Evolutionary conservation across 208 protist genomes (phyloP).

Genomic region (Giardia duodenalis): DNA sequence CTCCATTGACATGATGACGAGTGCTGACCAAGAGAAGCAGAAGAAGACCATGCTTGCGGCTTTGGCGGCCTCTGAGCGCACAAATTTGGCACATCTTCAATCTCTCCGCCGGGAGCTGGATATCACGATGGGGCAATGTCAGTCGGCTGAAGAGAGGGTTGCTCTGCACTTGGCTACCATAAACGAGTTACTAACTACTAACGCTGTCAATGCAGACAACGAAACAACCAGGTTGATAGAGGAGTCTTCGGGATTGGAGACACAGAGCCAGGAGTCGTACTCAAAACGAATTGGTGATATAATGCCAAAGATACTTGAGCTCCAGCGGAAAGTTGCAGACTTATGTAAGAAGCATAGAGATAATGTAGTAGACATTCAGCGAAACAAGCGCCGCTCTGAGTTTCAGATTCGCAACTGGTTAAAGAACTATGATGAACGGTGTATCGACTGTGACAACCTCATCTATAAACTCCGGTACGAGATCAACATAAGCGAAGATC

Average conservation of each 20-base stretch:
- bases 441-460: neutral
- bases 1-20: neutral
- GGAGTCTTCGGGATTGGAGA: neutral
- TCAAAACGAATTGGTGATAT: neutral
- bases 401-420: neutral
- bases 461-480: neutral
- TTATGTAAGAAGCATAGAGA: neutral
- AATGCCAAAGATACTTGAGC: neutral
- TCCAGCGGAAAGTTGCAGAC: neutral
- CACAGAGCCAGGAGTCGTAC: neutral
- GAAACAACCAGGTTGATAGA: neutral
- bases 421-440: conserved; percentile 7
- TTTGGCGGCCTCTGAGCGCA: neutral
- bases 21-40: neutral
- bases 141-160: neutral
- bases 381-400: neutral
- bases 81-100: neutral
- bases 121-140: neutral
- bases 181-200: neutral
- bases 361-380: neutral
- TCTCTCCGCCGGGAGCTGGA: neutral
- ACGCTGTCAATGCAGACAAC: neutral
- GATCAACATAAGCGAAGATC: neutral
- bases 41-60: neutral
- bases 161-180: neutral